Conservation (phyloP, 1,284 basidiomycete species). For the Microbotryomycetes sp. region DNA sequence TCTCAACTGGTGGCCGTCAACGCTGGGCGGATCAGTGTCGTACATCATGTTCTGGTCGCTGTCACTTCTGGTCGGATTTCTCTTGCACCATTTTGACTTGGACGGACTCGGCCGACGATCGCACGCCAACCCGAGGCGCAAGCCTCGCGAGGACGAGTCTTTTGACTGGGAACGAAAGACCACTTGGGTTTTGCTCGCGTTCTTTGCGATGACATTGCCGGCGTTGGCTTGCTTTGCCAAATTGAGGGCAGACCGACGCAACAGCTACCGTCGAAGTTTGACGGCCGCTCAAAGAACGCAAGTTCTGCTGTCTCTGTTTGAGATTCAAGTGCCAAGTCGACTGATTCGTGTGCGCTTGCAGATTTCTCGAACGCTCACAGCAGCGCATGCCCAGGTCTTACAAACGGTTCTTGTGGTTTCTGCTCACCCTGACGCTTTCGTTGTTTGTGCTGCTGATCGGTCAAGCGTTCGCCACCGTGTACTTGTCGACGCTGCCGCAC, state of each 20-base stretch:
- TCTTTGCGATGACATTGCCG: constrained; percentile 51
- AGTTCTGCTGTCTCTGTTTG: background rate
- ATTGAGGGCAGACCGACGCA: constrained; percentile 32
- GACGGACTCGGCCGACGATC: constrained; percentile 35
- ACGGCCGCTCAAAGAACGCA: constrained; percentile 41
- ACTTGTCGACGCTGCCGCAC: constrained; percentile 50
- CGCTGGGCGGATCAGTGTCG: constrained; percentile 47
- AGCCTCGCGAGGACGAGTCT: constrained; percentile 24
- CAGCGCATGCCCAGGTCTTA: constrained; percentile 49
- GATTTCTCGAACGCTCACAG: constrained; percentile 45
- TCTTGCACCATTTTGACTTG: constrained; percentile 46
- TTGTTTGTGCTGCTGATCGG: constrained; percentile 51
- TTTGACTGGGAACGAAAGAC: constrained; percentile 53
- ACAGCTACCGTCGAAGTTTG: constrained; percentile 39
- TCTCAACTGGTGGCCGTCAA: constrained; percentile 45
- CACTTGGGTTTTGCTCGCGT: constrained; percentile 50
- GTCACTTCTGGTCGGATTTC: constrained; percentile 45
- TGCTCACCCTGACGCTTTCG: constrained; percentile 48
- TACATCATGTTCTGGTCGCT: constrained; percentile 49
- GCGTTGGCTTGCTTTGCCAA: constrained; percentile 44
- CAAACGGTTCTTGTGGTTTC: constrained; percentile 52
- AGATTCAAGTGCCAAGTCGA: too few species aligned
- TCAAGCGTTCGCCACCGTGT: constrained; percentile 51
- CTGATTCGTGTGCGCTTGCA: background rate
- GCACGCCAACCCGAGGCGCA: constrained; percentile 19